Evolutionary conservation across 2,329 filamentous ascomycete species (phyloP), one percentile per base, ranked within the genome.

Genomic region (Fusarium multiceps): DNA sequence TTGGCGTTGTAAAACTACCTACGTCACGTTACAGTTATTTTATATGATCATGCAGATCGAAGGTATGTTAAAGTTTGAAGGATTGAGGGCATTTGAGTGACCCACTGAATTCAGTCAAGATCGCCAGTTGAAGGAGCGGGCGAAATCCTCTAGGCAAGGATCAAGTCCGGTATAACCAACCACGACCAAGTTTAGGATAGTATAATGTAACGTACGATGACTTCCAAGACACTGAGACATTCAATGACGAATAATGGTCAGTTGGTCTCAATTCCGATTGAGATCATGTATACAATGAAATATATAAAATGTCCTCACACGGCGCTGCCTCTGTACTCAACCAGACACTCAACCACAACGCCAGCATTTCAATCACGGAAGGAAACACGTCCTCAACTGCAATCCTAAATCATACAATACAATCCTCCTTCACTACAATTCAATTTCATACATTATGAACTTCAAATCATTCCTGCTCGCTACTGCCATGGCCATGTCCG

Each of bases 231-330:
- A 12, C 10, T 37, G 1, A n/a, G 9, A 37, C 3, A 7, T 1
- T 37, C 18, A n/a, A 37, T 37, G 34, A 12, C 34, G 34, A 0
- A n/a, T 12, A n/a, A 11, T n/a, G 3, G 34, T n/a, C 18, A n/a
- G 18, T 3, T n/a, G 16, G 3, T 5, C 16, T 10, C 16, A 9
- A 4, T 6, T 9, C 6, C 9, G n/a, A 37, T 11, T 11, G 0
- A 11, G 0, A n/a, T 0, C 34, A 4, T 4, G 18, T 2, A n/a
- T n/a, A 37, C 6, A n/a, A 37, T 4, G 2, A n/a, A n/a, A 7
- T 37, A n/a, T 37, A 37, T n/a, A n/a, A 37, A 37, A 12, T n/a
- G 34, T 37, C 34, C 34, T 37, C 34, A 12, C 34, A 11, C 6
- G 3, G 18, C 18, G 10, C 34, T 37, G 6, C 1, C 1, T n/a